Base-by-base conservation (phyloP, 139 green algal genomes). In the Auxenochlorella pyrenoidosa region DNA sequence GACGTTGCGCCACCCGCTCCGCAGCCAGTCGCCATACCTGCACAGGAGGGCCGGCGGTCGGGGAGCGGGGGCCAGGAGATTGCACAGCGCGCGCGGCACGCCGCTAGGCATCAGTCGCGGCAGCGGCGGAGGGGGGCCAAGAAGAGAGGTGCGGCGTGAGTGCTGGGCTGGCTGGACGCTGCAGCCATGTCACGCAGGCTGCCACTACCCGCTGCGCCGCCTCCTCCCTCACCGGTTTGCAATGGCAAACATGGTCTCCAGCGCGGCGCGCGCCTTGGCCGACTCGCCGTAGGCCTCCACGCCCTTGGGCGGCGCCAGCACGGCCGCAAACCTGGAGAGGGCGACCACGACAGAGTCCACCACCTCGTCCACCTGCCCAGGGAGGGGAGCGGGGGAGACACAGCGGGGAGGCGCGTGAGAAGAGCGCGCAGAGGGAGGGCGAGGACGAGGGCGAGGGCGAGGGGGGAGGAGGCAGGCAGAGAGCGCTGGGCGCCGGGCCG, bases 21-120 rank as follows among this genome's bases (percentile, higher is more conserved):
- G 92, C 78, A 99, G 72, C 87, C 84, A 92, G 90, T 99, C 96
- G 32, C 96, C 96, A 75, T 98, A 94, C 81, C 93, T 95, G 93
- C 86, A n/a, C n/a, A n/a, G n/a, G 70, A 21, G 41, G 51, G 13
- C n/a, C 10, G 72, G 38, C 10, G 68, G n/a, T 1, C 15, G 30
- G 16, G 15, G 66, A n/a, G n/a, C n/a, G n/a, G 24, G 12, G 28
- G 38, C 19, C 65, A 72, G 38, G 4, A 34, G 26, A 36, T 63
- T 63, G 54, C 54, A n/a, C n/a, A n/a, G n/a, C n/a, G n/a, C n/a
- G n/a, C n/a, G n/a, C n/a, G n/a, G n/a, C n/a, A n/a, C n/a, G n/a
- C n/a, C n/a, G n/a, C n/a, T n/a, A n/a, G n/a, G n/a, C n/a, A n/a
- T n/a, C n/a, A n/a, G n/a, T n/a, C n/a, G n/a, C n/a, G n/a, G n/a